Evolutionary conservation across 768 basidiomycete genomes (phyloP).

Genomic region (Steccherinum ochraceum): DNA sequence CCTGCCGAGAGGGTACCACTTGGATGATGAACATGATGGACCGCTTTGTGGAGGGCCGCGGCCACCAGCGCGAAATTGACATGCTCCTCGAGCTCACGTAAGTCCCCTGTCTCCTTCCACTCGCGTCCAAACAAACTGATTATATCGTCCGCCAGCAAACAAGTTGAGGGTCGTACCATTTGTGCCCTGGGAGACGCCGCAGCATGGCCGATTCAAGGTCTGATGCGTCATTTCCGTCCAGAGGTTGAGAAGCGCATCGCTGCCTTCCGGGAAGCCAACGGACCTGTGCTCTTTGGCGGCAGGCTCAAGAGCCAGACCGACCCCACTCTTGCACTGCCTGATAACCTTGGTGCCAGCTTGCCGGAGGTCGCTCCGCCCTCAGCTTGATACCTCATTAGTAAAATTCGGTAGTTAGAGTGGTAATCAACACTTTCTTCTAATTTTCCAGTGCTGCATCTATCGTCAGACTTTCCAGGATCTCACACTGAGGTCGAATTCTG

Average conservation of each 20-base stretch:
- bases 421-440: neutral
- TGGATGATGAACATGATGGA: constrained; percentile 99
- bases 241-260: constrained; percentile 88
- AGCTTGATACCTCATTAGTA: no score
- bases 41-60: constrained; percentile 88
- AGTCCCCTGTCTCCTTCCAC: constrained; percentile 17
- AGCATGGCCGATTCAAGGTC: constrained; percentile 97
- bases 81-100: constrained; percentile 96
- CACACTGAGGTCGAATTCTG: no score
- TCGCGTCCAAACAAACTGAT: neutral
- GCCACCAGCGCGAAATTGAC: constrained; percentile 91
- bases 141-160: constrained; percentile 54
- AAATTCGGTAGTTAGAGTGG: neutral
- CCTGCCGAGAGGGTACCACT: constrained; percentile 90
- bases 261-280: constrained; percentile 66
- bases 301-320: constrained; percentile 62
- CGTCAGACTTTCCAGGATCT: no score
- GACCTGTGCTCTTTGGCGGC: constrained; percentile 87
- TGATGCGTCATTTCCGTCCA: constrained; percentile 97
- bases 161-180: constrained; percentile 95
- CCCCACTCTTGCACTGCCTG: constrained; percentile 63
- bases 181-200: constrained; percentile 97
- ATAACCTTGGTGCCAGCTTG: constrained; percentile 58
- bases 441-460: no score
- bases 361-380: constrained; percentile 28